phyloP scores from a whole-genome alignment of 2,329 filamentous ascomycete species.

The Colletotrichum gloeosporioides region DNA sequence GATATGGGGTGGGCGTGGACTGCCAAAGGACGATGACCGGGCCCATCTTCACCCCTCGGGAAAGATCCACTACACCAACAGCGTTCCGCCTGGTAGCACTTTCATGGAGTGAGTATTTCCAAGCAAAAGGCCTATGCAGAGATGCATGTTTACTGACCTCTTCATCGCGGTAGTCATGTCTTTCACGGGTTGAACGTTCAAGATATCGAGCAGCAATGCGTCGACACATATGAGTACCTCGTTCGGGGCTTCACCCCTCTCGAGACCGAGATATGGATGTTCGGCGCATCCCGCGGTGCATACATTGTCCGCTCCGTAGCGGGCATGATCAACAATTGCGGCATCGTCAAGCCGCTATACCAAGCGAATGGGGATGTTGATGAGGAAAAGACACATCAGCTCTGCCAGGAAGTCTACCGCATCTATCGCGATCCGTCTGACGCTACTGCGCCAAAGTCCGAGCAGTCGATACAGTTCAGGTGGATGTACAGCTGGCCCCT shows the following conservation, averaged over 20 bases:
- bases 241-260: constrained; percentile 8
- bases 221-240: constrained; percentile 24
- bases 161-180: neutral
- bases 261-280: constrained; percentile 28
- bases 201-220: constrained; percentile 16
- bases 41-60: neutral
- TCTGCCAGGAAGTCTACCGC: constrained; percentile 26
- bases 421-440: constrained; percentile 25
- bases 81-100: neutral
- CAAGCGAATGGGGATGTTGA: neutral
- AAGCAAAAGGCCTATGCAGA: fast-evolving
- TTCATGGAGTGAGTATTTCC: neutral
- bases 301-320: constrained; percentile 28
- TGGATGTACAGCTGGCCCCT: constrained; percentile 16
- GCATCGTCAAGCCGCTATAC: constrained; percentile 24
- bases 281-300: constrained; percentile 31
- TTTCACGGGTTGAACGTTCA: neutral
- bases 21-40: neutral
- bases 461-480: constrained; percentile 21
- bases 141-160: neutral
- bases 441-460: constrained; percentile 21
- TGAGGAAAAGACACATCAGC: constrained; percentile 8
- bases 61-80: constrained; percentile 5
- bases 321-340: constrained; percentile 35
- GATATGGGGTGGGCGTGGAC: constrained; percentile 6